These are phyloP conservation scores for Citrus maxima DNA, from an alignment of 345 rosid species.

Conservation along the genomic window DNA sequence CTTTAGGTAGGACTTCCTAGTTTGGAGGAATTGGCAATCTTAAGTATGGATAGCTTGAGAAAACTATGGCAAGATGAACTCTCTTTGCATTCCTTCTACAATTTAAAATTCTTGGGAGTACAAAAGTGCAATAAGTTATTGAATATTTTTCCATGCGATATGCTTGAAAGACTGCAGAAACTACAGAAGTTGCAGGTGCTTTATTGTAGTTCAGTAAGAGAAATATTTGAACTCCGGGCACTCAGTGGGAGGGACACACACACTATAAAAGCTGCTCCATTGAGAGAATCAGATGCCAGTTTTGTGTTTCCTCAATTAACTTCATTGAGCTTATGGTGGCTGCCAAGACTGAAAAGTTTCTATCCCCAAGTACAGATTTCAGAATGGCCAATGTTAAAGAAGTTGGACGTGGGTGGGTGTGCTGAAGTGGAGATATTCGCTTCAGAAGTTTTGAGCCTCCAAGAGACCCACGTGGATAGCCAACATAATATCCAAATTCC, in stretches of 20 bases:
- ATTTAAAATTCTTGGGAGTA: neutral
- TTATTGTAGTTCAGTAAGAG: too few relatives aligned
- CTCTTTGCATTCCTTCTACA: neutral
- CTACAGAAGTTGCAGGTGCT: neutral
- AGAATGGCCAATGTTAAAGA: constrained; percentile 15
- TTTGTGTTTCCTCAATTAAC: constrained; percentile 13
- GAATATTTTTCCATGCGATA: neutral
- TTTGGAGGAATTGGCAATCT: too few relatives aligned
- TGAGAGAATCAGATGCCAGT: neutral
- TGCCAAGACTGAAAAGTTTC: constrained; percentile 11
- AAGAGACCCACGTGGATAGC: too few relatives aligned
- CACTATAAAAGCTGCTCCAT: too few relatives aligned
- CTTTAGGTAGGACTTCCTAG: too few relatives aligned
- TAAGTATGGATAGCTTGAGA: neutral
- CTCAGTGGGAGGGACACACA: too few relatives aligned
- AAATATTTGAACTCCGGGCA: too few relatives aligned
- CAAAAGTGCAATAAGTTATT: too few relatives aligned
- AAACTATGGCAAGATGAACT: neutral
- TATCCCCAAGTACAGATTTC: neutral
- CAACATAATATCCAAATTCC: neutral
- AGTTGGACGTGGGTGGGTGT: constrained; percentile 3
- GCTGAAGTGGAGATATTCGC: constrained; percentile 7
- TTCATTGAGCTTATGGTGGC: neutral
- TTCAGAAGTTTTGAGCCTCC: neutral
- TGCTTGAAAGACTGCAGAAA: neutral